These are phyloP conservation scores for Verticillium alfalfae DNA, from an alignment of 2,329 filamentous ascomycete species.

Conservation along the genomic window DNA sequence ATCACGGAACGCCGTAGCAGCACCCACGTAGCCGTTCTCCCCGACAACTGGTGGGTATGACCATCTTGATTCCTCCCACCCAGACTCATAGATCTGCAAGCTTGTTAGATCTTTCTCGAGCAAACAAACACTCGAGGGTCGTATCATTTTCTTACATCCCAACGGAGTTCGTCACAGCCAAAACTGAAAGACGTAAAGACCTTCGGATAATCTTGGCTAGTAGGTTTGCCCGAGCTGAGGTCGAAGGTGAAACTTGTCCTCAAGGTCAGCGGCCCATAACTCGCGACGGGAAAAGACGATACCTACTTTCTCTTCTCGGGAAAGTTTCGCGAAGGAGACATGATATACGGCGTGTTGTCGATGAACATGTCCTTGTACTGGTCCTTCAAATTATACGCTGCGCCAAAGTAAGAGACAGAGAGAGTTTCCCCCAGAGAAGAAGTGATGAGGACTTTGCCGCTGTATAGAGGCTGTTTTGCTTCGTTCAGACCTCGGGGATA, in stretches of 20 bases:
- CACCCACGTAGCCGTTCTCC: conserved; percentile 3
- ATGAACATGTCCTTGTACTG: background rate
- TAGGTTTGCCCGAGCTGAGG: conserved; percentile 38
- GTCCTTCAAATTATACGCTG: background rate
- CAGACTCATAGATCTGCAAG: background rate
- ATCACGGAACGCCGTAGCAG: background rate
- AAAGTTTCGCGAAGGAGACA: background rate
- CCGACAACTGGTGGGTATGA: conserved; percentile 2
- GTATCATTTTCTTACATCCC: background rate
- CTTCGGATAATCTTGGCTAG: conserved; percentile 12
- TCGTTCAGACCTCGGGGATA: background rate
- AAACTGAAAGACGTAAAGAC: conserved; percentile 11
- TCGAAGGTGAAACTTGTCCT: conserved; percentile 33
- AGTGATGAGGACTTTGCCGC: conserved; percentile 1
- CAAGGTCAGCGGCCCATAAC: background rate
- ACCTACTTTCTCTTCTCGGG: background rate
- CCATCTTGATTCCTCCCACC: conserved; percentile 1
- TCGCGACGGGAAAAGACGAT: background rate
- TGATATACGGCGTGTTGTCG: background rate
- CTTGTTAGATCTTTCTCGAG: background rate
- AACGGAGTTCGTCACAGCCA: conserved; percentile 11
- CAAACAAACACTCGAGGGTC: background rate
- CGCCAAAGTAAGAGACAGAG: background rate
- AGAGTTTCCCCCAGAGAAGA: background rate
- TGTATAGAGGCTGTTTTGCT: background rate